These are phyloP conservation scores for Colletotrichum graminicola DNA, from an alignment of 2,329 filamentous ascomycete species.

Conservation along the genomic window DNA sequence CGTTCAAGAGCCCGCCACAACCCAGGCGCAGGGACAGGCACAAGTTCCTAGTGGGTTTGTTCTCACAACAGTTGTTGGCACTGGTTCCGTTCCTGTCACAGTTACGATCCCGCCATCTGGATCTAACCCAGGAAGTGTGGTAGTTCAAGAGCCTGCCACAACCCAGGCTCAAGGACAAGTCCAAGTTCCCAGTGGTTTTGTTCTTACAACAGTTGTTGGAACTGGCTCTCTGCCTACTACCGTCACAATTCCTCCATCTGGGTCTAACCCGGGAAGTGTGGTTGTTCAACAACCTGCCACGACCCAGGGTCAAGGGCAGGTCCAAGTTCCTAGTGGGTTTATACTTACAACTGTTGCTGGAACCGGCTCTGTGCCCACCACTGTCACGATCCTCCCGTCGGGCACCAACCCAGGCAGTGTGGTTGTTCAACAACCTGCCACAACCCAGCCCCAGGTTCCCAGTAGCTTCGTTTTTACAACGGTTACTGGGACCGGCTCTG, in stretches of 20 bases:
- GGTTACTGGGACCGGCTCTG: too few species aligned
- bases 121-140: background rate
- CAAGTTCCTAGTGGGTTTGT: background rate
- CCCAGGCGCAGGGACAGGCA: background rate
- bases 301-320: background rate
- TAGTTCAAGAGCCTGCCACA: background rate
- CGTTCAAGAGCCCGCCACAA: background rate
- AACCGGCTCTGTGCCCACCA: background rate
- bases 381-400: conserved; percentile 10
- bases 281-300: too few species aligned
- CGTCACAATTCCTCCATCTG: background rate
- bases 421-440: background rate
- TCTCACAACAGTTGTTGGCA: background rate
- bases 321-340: background rate
- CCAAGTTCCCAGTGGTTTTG: background rate
- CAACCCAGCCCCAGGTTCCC: too few species aligned
- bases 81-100: background rate
- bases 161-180: too few species aligned
- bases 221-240: background rate
- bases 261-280: background rate
- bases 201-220: background rate
- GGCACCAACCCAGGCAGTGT: conserved; percentile 12
- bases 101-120: conserved; percentile 17
- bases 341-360: background rate
- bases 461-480: too few species aligned